Percentiles rank a stretch among this genome's conserved stretches.
phyloP scores from a whole-genome alignment of 2,329 filamentous ascomycete genomes.

The Penicillium sclerotiorum region DNA sequence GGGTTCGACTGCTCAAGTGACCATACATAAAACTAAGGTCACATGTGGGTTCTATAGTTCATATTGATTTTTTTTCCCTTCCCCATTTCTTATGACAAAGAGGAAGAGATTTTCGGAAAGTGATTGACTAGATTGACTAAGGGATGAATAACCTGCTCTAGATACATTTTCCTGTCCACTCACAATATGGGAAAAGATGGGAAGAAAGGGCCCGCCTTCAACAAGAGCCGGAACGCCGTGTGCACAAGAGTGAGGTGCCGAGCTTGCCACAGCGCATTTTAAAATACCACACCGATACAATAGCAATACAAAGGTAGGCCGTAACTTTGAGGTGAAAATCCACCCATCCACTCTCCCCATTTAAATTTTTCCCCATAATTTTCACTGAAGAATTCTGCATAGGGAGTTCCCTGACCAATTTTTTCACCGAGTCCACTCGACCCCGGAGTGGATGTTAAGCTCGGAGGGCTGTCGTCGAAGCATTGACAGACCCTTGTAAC shows the following conservation, averaged over 20 bases:
- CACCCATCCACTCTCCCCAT: slow-evolving; percentile 4
- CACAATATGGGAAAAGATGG: neutral
- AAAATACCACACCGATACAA: slow-evolving; percentile 5
- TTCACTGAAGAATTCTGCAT: neutral
- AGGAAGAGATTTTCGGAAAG: neutral
- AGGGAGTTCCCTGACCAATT: neutral
- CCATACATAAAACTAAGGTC: too few relatives aligned
- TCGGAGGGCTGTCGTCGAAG: slow-evolving; percentile 1
- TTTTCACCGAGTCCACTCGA: slow-evolving; percentile 17
- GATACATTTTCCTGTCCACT: slow-evolving; percentile 10
- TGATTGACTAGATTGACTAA: neutral
- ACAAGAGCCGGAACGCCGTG: too few relatives aligned
- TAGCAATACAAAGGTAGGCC: slow-evolving; percentile 8
- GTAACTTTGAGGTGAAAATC: slow-evolving; percentile 11
- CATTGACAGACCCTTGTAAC: slow-evolving; percentile 19
- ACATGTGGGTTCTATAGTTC: slow-evolving; percentile 9
- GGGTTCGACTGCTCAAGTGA: too few relatives aligned
- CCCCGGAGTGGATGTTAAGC: slow-evolving; percentile 9
- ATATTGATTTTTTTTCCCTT: neutral
- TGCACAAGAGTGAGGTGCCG: slow-evolving; percentile 3
- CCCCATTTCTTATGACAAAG: neutral
- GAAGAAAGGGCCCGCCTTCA: too few relatives aligned
- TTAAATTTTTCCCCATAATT: neutral
- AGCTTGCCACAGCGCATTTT: slow-evolving; percentile 5
- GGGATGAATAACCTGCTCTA: slow-evolving; percentile 13